phyloP scores from a whole-genome alignment of 2,329 filamentous ascomycete genomes.

The Fusarium subtropicale region DNA sequence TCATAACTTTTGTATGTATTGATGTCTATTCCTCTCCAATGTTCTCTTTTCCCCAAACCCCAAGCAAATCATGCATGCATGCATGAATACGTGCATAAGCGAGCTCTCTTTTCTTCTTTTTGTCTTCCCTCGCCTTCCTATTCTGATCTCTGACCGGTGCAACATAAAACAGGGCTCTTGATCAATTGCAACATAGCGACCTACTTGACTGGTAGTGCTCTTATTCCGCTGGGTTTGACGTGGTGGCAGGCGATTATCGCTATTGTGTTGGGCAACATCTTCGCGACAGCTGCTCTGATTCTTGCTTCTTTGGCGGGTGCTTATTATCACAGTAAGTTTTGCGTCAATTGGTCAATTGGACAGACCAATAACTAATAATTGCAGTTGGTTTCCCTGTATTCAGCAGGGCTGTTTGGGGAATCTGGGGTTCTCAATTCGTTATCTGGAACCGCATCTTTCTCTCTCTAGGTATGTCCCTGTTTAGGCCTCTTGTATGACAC shows the following conservation, averaged over 20 bases:
- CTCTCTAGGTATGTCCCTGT: constrained; percentile 51
- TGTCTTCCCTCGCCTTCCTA: neutral
- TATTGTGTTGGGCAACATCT: constrained; percentile 54
- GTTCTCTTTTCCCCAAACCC: neutral
- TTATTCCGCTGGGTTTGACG: constrained; percentile 55
- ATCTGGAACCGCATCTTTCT: constrained; percentile 58
- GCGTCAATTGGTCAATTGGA: neutral
- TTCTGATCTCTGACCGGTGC: neutral
- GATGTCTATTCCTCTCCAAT: too few species aligned
- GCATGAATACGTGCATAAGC: constrained; percentile 2
- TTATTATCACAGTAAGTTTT: constrained; percentile 54
- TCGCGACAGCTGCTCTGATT: constrained; percentile 56
- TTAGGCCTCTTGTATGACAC: neutral
- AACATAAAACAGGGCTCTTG: constrained; percentile 54
- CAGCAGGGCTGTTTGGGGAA: constrained; percentile 54
- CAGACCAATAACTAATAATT: neutral
- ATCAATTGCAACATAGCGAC: constrained; percentile 60
- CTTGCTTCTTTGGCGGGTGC: constrained; percentile 58
- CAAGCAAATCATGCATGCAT: neutral
- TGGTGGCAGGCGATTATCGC: constrained; percentile 59
- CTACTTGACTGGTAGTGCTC: constrained; percentile 56
- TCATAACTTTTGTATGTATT: constrained; percentile 57
- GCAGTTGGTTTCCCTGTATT: constrained; percentile 55
- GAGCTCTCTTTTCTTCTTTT: neutral
- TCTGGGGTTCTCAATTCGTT: constrained; percentile 57